Percentiles rank a stretch among this genome's conserved stretches.
These are phyloP conservation scores for Castanea crenata DNA, from an alignment of 306 rosid genomes.

Conservation along the genomic window DNA sequence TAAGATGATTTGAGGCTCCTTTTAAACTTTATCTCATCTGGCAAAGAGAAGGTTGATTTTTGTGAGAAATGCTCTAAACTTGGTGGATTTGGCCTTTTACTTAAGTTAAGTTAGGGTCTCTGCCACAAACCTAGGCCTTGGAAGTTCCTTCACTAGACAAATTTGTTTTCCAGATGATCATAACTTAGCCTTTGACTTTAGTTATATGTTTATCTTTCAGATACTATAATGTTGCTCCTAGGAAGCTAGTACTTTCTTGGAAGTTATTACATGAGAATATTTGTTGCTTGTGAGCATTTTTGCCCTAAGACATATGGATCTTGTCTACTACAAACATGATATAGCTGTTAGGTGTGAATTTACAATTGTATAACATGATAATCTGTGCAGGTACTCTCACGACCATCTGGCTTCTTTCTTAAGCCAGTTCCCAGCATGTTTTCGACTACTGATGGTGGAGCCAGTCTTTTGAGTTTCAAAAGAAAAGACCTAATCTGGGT, in stretches of 20 bases:
- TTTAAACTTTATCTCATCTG: neutral
- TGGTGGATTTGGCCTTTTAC: neutral
- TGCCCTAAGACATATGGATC: neutral
- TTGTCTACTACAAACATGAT: neutral
- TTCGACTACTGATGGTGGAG: slow-evolving; percentile 71
- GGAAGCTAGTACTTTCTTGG: neutral
- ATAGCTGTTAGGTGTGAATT: neutral
- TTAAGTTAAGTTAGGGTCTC: neutral
- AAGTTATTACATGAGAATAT: neutral
- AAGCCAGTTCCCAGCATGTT: slow-evolving; percentile 79
- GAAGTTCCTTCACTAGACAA: neutral
- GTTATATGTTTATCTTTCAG: neutral
- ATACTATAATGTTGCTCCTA: neutral
- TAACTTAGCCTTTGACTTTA: neutral
- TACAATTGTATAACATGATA: slow-evolving; percentile 9
- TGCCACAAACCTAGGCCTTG: slow-evolving; percentile 8
- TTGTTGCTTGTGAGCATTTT: neutral
- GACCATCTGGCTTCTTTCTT: slow-evolving; percentile 81
- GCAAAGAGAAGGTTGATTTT: neutral
- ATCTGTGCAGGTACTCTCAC: slow-evolving; percentile 75
- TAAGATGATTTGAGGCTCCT: neutral
- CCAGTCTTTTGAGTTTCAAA: slow-evolving; percentile 87
- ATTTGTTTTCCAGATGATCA: slow-evolving; percentile 5
- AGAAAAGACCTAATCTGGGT: slow-evolving; percentile 83
- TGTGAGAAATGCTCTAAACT: neutral